phyloP scores from a whole-genome alignment of 441 rosid genomes.

The Populus hybrid region DNA sequence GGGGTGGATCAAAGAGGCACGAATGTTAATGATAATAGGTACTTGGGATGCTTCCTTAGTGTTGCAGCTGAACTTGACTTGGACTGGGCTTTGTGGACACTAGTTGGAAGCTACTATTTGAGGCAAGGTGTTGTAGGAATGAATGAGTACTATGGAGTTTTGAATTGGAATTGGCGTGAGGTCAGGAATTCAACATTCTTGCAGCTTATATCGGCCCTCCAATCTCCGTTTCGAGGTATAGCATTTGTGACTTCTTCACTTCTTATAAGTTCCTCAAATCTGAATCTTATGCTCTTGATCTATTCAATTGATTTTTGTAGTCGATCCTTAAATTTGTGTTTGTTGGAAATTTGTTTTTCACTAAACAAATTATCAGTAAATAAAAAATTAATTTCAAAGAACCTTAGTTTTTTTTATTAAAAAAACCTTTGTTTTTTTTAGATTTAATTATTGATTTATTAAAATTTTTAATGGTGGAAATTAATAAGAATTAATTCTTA shows the following conservation, averaged over 20 bases:
- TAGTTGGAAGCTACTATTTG: slow-evolving; percentile 72
- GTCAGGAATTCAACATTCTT: slow-evolving; percentile 53
- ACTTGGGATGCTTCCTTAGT: slow-evolving; percentile 62
- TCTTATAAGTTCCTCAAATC: not conserved
- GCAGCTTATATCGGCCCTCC: slow-evolving; percentile 51
- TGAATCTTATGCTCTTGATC: not conserved
- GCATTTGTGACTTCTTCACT: not conserved
- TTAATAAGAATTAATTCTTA: too few species aligned
- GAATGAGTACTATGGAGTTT: slow-evolving; percentile 58
- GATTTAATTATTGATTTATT: too few species aligned
- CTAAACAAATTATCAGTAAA: too few species aligned
- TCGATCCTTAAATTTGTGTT: not conserved
- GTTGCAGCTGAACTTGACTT: slow-evolving; percentile 71
- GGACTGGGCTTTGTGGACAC: slow-evolving; percentile 85
- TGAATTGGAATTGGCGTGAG: slow-evolving; percentile 55
- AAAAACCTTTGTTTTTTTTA: too few species aligned
- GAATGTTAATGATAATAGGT: slow-evolving; percentile 68
- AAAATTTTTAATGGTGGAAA: too few species aligned
- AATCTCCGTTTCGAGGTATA: slow-evolving; percentile 44
- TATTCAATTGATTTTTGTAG: not conserved
- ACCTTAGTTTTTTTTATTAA: too few species aligned
- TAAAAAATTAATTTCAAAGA: too few species aligned
- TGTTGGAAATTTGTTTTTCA: not conserved
- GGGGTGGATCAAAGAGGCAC: slow-evolving; percentile 71
- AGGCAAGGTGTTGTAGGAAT: slow-evolving; percentile 53